These are phyloP conservation scores for Zygoascus bituminiphila DNA, from an alignment of 805 yeast genomes.

Conservation along the genomic window DNA sequence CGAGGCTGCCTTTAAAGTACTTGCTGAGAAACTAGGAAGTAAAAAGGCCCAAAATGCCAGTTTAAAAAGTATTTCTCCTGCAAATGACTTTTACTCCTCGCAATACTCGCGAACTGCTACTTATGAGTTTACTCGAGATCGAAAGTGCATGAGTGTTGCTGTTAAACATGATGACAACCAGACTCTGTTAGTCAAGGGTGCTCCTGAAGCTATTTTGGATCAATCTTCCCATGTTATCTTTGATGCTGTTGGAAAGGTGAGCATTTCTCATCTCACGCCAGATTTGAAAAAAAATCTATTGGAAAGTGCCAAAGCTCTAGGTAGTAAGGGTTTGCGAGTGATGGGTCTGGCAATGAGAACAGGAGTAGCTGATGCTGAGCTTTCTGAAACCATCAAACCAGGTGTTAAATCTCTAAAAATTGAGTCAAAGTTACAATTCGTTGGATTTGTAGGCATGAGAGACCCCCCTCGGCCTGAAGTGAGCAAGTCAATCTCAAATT, in stretches of 20 bases:
- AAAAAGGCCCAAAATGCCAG: not conserved
- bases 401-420: constrained; percentile 3
- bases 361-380: constrained; percentile 13
- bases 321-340: constrained; percentile 38
- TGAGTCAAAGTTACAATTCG: constrained; percentile 28
- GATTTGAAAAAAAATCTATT: constrained; percentile 23
- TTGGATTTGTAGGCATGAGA: constrained; percentile 41
- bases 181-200: constrained; percentile 42
- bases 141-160: constrained; percentile 47
- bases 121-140: constrained; percentile 41
- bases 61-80: constrained; percentile 8
- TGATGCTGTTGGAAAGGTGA: constrained; percentile 27
- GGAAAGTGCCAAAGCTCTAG: constrained; percentile 32
- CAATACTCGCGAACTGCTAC: constrained; percentile 26
- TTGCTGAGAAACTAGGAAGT: constrained; percentile 32
- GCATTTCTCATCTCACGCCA: not conserved
- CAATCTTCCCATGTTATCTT: constrained; percentile 36
- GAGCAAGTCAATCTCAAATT: constrained; percentile 33
- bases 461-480: constrained; percentile 45
- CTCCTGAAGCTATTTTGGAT: constrained; percentile 42
- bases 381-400: constrained; percentile 31
- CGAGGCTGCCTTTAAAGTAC: constrained; percentile 41
- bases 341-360: constrained; percentile 38
- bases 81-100: constrained; percentile 12
- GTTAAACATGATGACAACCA: constrained; percentile 21